Percentiles rank a stretch among this genome's conserved stretches.
phyloP scores from a whole-genome alignment of 768 basidiomycete genomes.

The Thelephora aurantiotincta region DNA sequence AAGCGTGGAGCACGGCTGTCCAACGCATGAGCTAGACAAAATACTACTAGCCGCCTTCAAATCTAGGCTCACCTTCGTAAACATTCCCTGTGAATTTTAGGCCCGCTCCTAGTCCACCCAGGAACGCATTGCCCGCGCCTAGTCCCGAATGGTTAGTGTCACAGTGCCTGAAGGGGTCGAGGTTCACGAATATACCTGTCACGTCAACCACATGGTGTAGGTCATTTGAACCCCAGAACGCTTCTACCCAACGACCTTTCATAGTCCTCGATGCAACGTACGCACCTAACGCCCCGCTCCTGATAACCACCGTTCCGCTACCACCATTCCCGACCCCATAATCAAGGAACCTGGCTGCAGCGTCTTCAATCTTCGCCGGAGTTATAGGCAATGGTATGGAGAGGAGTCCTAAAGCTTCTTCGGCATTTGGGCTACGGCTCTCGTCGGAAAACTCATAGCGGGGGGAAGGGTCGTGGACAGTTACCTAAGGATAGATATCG shows the following conservation, averaged over 20 bases:
- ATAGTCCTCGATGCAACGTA: constrained; percentile 35
- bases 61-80: constrained; percentile 40
- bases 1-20: constrained; percentile 56
- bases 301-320: constrained; percentile 53
- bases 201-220: constrained; percentile 49
- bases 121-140: constrained; percentile 88
- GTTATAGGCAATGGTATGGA: constrained; percentile 36
- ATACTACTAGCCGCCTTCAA: constrained; percentile 1
- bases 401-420: constrained; percentile 62
- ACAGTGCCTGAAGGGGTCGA: constrained; percentile 3
- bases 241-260: constrained; percentile 50
- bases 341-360: constrained; percentile 46
- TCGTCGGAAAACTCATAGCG: background rate
- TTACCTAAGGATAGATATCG: constrained; percentile 58
- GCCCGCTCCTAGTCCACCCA: constrained; percentile 76
- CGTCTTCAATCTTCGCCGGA: constrained; percentile 44
- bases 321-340: constrained; percentile 38
- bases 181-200: constrained; percentile 36
- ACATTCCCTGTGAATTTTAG: constrained; percentile 41
- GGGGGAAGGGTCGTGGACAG: background rate
- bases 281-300: constrained; percentile 61
- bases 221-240: constrained; percentile 50
- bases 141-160: constrained; percentile 2
- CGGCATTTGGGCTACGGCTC: constrained; percentile 61
- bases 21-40: constrained; percentile 1